Evolutionary conservation across 768 basidiomycete species (phyloP), one percentile per base, ranked within the genome.

Genomic region (Auriscalpium orientale): DNA sequence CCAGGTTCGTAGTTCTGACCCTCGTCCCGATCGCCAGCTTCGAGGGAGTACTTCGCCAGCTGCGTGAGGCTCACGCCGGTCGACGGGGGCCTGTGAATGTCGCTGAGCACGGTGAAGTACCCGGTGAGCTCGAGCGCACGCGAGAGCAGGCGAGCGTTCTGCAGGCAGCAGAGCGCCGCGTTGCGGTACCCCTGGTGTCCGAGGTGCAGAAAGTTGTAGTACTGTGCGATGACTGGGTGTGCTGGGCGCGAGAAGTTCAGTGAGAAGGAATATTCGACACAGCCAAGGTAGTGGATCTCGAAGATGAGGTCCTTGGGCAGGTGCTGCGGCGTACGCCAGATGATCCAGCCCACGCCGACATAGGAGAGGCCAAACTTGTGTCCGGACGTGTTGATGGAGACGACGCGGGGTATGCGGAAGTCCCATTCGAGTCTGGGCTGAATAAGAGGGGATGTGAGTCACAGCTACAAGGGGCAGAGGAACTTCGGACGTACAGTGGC

Each of bases 211-310:
- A 84, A 78, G 66, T 79, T 84, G 72, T 81, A 84, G 72, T 76
- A 85, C 64, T 83, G 82, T 16, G 74, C 79, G 53, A 83, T 75
- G 62, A 83, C 79, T 4, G 82, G 82, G 46, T 79, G 79, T 38
- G 81, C 80, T 12, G 82, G 78, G 15, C 81, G 79, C 52, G 79
- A 81, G 66, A 81, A 82, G 71, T 81, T 81, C 55, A 81, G 71
- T 15, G 80, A 82, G 69, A 83, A 86, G 0, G 87, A 87, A 68
- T 92, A 93, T 68, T 95, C 90, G 56, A 78, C 73, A 36, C 67
- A 75, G 45, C 75, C 75, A 37, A 74, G 71, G 69, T 76, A 80
- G 65, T 80, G 74, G 20, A 79, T 70, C 65, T 78, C 84, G 55
- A 86, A 87, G 61, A 86, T 82, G 57, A 86, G 77, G 58, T 87